Base-by-base conservation (phyloP, 306 rosid species). In the barrel medic (Medicago truncatula) region DNA sequence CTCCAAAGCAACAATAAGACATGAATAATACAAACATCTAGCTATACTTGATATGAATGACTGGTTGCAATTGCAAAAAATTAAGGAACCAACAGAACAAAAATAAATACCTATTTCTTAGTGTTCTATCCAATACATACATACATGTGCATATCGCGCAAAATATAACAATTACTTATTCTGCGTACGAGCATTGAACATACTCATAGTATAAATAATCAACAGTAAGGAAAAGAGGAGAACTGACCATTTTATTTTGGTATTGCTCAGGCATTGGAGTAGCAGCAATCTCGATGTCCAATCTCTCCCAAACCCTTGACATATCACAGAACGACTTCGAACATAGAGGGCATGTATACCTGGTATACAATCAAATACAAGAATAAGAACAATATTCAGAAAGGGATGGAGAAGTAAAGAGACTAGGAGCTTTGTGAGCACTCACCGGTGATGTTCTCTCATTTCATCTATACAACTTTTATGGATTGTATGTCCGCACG, bases 401-500 rank as follows among this genome's bases (percentile, higher is more conserved):
- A 18, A 44, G 6, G 49, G 15, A 59, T 41, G 25, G 7, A 4
- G 6, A 23, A 66, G 21, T 20, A 62, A 57, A 8, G 18, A 72
- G 75, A 56, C 38, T 2, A 9, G 10, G 8, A 17, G 14, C 16
- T 18, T 17, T 34, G 40, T 12, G 25, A 68, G 70, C 36, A 90
- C 96, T 87, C 70, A 91, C 97, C 89, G 91, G 61, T 59, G 72
- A 84, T 93, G 98, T n/a, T 91, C 90, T 72, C 83, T 78, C 98
- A 93, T 93, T 88, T 86, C 98, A 50, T 88, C 78, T 80, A 93
- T 68, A 86, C 98, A 93, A 75, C 81, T 78, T 58, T 82, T 68
- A 69, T 91, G 97, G 53, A 93, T 93, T n/a, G 98, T 91, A 84
- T 93, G 98, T 43, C 98, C 98, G 61, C 97, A 93, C 2, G 86